Evolutionary conservation across 2,329 filamentous ascomycete genomes (phyloP).

Genomic region (Phyllosticta capitalensis): DNA sequence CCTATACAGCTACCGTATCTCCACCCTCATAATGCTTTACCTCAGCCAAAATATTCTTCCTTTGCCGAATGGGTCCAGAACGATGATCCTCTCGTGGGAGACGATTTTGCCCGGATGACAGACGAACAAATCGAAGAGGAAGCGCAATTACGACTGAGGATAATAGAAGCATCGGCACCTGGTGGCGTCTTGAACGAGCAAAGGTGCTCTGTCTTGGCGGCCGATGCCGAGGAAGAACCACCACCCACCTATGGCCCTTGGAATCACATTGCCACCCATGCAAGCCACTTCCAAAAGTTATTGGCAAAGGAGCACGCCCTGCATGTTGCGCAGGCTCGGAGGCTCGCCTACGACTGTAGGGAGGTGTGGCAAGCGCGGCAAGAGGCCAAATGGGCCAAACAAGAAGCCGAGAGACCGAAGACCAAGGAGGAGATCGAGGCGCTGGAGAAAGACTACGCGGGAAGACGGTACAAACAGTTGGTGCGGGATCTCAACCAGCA

Average conservation of each 20-base stretch:
- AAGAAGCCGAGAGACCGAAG: conserved; percentile 13
- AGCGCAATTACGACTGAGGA: conserved; percentile 56
- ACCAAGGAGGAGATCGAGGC: conserved; percentile 65
- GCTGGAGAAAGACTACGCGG: conserved; percentile 61
- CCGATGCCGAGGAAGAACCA: conserved; percentile 65
- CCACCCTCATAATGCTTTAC: conserved; percentile 42
- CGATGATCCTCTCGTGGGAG: conserved; percentile 39
- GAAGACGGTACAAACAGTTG: conserved; percentile 62
- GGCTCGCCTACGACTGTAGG: conserved; percentile 66
- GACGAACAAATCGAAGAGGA: conserved; percentile 42
- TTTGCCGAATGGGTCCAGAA: conserved; percentile 56
- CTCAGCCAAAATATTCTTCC: conserved; percentile 37
- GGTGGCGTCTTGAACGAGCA: conserved; percentile 66
- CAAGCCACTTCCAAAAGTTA: conserved; percentile 69
- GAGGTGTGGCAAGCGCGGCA: conserved; percentile 62
- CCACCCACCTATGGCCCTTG: conserved; percentile 73
- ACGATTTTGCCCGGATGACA: conserved; percentile 28
- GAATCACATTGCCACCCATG: conserved; percentile 75
- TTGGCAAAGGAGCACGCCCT: conserved; percentile 69
- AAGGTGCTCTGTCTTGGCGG: conserved; percentile 61
- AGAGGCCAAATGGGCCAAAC: conserved; percentile 33
- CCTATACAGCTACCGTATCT: conserved; percentile 38
- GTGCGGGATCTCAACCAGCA: conserved; percentile 53
- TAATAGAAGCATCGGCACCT: conserved; percentile 63
- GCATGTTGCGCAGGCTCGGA: conserved; percentile 69